These are phyloP conservation scores for Leccinellum albellum DNA, from an alignment of 768 basidiomycete species.

Conservation along the genomic window DNA sequence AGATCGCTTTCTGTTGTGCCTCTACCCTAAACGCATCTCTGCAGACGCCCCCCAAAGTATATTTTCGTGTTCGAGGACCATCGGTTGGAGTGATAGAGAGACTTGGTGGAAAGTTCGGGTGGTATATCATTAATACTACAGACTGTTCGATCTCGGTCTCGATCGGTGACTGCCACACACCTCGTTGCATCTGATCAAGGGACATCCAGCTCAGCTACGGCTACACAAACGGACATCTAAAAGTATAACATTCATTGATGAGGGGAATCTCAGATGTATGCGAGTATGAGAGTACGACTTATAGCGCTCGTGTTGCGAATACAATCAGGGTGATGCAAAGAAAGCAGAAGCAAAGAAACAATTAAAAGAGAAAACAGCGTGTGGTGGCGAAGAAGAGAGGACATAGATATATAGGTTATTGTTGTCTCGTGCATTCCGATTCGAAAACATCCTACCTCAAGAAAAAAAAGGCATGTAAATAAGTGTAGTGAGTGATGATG, in stretches of 20 bases:
- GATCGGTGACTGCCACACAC: no score
- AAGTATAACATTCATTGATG: not conserved
- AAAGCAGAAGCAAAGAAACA: not conserved
- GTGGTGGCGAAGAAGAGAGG: not conserved
- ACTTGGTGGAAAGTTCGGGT: constrained; percentile 45
- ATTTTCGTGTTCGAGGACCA: not conserved
- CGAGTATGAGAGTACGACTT: not conserved
- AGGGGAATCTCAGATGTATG: not conserved
- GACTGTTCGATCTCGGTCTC: no score
- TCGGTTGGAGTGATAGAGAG: constrained; percentile 38
- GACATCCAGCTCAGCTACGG: no score
- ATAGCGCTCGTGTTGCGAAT: constrained; percentile 3
- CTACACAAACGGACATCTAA: no score
- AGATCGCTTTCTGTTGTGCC: constrained; percentile 58
- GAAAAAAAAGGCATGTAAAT: not conserved
- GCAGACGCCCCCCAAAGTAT: not conserved
- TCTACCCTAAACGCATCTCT: constrained; percentile 25
- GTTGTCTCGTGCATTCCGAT: not conserved
- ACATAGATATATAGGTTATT: constrained; percentile 6
- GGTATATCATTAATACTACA: not conserved
- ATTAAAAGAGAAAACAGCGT: not conserved
- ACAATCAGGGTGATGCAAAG: constrained; percentile 8
- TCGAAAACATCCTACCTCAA: not conserved
- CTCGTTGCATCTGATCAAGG: no score
- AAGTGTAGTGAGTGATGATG: not conserved